Base-by-base conservation (phyloP, 1,139 yeast species). In the Saccharomyces hybrid region DNA sequence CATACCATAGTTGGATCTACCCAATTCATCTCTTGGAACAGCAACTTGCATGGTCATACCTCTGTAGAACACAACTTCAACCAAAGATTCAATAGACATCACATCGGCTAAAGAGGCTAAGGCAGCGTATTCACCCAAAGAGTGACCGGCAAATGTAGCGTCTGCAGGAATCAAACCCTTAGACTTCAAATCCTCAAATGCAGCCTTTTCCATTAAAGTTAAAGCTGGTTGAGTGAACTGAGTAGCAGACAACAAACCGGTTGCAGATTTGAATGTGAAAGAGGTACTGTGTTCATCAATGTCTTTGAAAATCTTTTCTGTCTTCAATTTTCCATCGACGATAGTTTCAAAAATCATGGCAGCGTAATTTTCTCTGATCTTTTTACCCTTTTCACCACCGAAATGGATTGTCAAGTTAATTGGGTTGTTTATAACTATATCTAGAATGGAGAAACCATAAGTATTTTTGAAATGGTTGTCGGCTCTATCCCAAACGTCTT, bases 21-120 rank as follows among this genome's bases (percentile, higher is more conserved):
- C 99, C 52, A 76, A 72, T 56, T 84, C 81, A 74, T 93, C 99
- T 76, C 99, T 85, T 69, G 98, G 98, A 62, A 93, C 99, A 49
- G 99, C 99, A 61, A 93, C 99, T 80, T 93, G 99, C 99, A 93
- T 93, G 50, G 99, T 93, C 99, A 93, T 93, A 81, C 99, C 99
- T 79, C 99, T 85, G 81, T 93, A 95, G 81, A 93, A 93, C 50
- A 93, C 99, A 72, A 93, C 96, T 73, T 93, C 99, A 56, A 93
- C 99, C 65, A 93, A 80, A 8, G 96, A 87, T 76, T 95, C 99
- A 67, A 95, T 91, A 54, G 99, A 96, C 98, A 93, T 91, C 57
- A 95, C 98, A 71, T 93, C 96, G 55, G 97, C 99, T 69, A 93
- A 80, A 26, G 99, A 91, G 32, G 98, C 89, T 69, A 93, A 81